Evolutionary conservation across 139 green algal species (phyloP), one percentile per base, ranked within the genome.

Genomic region (Chlorella sp.): DNA sequence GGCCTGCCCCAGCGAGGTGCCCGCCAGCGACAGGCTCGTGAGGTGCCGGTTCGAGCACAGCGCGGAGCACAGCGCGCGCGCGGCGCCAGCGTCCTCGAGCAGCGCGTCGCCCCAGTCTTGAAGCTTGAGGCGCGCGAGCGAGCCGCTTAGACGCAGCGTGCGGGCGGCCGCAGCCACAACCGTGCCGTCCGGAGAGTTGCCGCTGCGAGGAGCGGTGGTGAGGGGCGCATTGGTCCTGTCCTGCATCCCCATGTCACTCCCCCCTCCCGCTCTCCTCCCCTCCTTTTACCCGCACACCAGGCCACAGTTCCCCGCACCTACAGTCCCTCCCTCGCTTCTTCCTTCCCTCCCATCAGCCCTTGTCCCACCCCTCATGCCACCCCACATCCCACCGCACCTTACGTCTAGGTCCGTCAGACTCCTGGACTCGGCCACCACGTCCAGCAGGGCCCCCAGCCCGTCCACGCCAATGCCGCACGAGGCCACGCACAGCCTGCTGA

Each of bases 401-500:
- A 55, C 10, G 42, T 55, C 17, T 17, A 55, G 42, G 10, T 55
- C 42, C 42, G 10, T 55, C 42, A 55, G 42, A 17, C 42, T 55
- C 42, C 17, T 55, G 17, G 42, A 55, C 42, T 55, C 42, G 10
- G 42, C 42, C 42, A 55, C 42, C 17, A 17, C 42, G 17, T 10
- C 42, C 42, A 55, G 42, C 42, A 55, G 42, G 10, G 42, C 42
- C 17, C 42, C 42, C 42, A 55, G 42, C 42, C 42, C 42, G 42
- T 55, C 42, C 42, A 17, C 10, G 10, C 17, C 10, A 10, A 55
- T 10, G 10, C 42, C 42, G 42, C 42, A 55, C 10, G 10, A 10
- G 10, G 42, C 42, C 55, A 78, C 50, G 65, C 73, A 55, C 6
- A 78, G 66, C n/a, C 30, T 4, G 33, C 34, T 73, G 34, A 78